A percentile compares a stretch with the other conserved stretches of the same genome.
Evolutionary conservation across 2,329 filamentous ascomycete species (phyloP).

Genomic region (Phyllosticta paracitricarpa): DNA sequence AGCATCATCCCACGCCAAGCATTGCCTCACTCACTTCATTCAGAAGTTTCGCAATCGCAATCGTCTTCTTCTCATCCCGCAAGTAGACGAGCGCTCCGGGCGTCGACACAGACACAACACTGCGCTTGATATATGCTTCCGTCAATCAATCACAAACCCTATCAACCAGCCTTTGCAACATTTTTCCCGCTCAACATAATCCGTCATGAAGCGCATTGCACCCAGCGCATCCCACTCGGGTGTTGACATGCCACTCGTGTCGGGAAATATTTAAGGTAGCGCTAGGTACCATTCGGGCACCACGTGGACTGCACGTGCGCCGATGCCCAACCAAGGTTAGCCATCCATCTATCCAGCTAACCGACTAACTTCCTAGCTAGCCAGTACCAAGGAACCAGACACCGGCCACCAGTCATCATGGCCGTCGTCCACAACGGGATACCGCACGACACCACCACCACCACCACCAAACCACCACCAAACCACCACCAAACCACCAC

Average conservation of each 20-base stretch:
- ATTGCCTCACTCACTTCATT: constrained; percentile 20
- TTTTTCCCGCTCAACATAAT: background rate
- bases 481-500: too few species aligned
- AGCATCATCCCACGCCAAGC: background rate
- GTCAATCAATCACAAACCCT: background rate
- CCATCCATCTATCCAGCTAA: background rate
- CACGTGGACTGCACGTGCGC: background rate
- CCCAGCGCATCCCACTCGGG: background rate
- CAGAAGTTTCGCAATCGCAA: constrained; percentile 25
- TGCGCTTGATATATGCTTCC: constrained; percentile 16
- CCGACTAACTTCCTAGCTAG: too few species aligned
- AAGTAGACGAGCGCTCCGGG: constrained; percentile 27
- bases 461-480: too few species aligned
- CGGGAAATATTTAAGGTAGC: background rate
- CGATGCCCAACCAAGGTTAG: background rate
- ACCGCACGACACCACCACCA: background rate
- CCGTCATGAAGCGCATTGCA: background rate
- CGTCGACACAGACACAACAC: constrained; percentile 24
- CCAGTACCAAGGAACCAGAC: too few species aligned
- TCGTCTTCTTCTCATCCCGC: constrained; percentile 18
- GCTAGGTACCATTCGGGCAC: background rate
- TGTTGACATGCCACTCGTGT: background rate
- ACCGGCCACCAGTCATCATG: background rate
- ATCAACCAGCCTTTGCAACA: background rate
- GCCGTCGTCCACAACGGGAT: background rate